Conservation (phyloP, 2,329 filamentous ascomycete genomes). For the Arthrobotrys musiformis region DNA sequence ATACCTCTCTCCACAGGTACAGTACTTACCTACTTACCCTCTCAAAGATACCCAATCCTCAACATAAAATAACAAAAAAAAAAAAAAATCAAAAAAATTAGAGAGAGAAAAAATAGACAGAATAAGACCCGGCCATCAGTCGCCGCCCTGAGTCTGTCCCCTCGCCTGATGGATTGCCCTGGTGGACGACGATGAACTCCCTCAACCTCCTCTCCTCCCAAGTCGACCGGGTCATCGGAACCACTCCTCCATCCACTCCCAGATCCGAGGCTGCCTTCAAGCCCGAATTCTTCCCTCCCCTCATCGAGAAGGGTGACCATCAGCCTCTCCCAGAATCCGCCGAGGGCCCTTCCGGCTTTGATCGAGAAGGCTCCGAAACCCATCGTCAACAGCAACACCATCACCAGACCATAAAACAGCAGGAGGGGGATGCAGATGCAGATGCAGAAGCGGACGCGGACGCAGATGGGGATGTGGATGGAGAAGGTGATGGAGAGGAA, state of each 20-base stretch:
- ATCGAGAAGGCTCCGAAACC: slow-evolving; percentile 49
- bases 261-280: slow-evolving; percentile 62
- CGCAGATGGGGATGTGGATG: too few species aligned
- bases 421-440: too few species aligned
- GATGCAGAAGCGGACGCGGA: too few species aligned
- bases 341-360: slow-evolving; percentile 57
- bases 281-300: slow-evolving; percentile 66
- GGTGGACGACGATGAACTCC: slow-evolving; percentile 88
- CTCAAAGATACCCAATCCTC: too few species aligned
- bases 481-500: slow-evolving; percentile 61
- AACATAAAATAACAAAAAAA: not conserved
- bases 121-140: slow-evolving; percentile 20
- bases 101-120: too few species aligned
- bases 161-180: slow-evolving; percentile 65
- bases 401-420: slow-evolving; percentile 58
- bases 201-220: slow-evolving; percentile 91
- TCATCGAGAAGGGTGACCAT: slow-evolving; percentile 48
- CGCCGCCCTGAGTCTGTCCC: slow-evolving; percentile 15
- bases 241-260: slow-evolving; percentile 66
- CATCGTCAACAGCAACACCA: too few species aligned
- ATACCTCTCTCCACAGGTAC: too few species aligned
- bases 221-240: slow-evolving; percentile 70
- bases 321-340: slow-evolving; percentile 62
- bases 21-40: too few species aligned
- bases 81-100: too few species aligned